phyloP scores from a whole-genome alignment of 2,329 filamentous ascomycete genomes.

The Nemania sp. region DNA sequence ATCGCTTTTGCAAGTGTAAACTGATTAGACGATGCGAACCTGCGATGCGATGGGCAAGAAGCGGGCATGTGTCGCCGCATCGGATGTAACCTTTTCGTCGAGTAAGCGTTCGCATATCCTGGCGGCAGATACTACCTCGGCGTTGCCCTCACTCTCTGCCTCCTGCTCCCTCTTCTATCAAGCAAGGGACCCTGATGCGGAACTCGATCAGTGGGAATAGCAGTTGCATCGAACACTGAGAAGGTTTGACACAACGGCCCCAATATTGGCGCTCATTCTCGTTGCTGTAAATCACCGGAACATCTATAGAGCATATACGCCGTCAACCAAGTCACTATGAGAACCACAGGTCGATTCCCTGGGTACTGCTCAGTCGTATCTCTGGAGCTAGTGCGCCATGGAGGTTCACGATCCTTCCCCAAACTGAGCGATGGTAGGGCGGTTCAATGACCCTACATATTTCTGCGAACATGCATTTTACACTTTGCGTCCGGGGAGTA shows the following conservation, averaged over 20 bases:
- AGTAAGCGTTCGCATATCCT: constrained; percentile 12
- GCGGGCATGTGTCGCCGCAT: constrained; percentile 10
- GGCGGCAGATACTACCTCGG: constrained; percentile 19
- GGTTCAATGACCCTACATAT: constrained; percentile 11
- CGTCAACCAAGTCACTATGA: not conserved
- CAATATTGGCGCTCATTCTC: not conserved
- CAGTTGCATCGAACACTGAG: constrained; percentile 12
- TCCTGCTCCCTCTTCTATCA: not conserved
- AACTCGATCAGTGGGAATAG: constrained; percentile 3
- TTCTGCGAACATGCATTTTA: constrained; percentile 26
- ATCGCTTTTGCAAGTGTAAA: constrained; percentile 12
- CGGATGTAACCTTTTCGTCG: constrained; percentile 21
- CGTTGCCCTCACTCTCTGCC: constrained; percentile 15
- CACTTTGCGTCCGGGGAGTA: constrained; percentile 25
- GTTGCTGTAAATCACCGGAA: constrained; percentile 1
- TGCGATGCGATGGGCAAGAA: constrained; percentile 9
- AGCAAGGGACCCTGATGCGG: constrained; percentile 8
- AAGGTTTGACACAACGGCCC: not conserved
- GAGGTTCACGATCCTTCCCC: constrained; percentile 17
- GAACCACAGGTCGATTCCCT: not conserved
- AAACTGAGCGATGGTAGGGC: constrained; percentile 4
- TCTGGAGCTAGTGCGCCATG: constrained; percentile 4
- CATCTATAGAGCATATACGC: constrained; percentile 6
- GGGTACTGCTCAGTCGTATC: not conserved
- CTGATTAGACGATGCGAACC: constrained; percentile 3